Evolutionary conservation across 208 protist genomes (phyloP), one percentile per base, ranked within the genome.

Genomic region (Borovskyia barvae): DNA sequence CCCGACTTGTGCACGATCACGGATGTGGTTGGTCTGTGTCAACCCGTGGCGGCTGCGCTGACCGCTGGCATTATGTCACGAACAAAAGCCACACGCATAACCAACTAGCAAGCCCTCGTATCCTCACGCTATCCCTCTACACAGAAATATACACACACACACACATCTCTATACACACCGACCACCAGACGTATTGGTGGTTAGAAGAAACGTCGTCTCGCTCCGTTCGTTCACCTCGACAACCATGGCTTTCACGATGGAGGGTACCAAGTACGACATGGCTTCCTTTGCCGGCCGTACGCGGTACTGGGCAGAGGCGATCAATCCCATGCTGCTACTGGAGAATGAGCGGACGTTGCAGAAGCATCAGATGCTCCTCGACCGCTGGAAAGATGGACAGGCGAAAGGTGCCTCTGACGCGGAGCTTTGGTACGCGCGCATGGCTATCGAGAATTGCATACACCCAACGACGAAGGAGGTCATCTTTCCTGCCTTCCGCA

Each of bases 401-500:
- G 62, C 48, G 8, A 33, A 39, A 7, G 51, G 47, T 39, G 77
- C 62, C 8, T 62, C 37, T 36, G 72, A 90, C 50, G 80, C 72
- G 17, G 70, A 94, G 49, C 73, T 98, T 5, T 97, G 90, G 87
- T 73, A 79, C 30, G 91, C 92, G 1, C 94, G 91, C 42, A 85
- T 68, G 42, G 75, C 83, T 15, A 52, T 93, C 6, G 89, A 96
- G 78, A 81, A 79, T 33, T 94, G 82, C 55, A 60, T 98, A 5
- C 95, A 98, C 72, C 93, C 93, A 5, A 94, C 95, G 43, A 93
- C 85, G 7, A 79, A 82, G 25, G 91, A 97, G 5, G 80, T 89
- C 17, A 87, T 98, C 26, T 75, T 79, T 14, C 72, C 85, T n/a
- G 66, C 78, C 32, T 97, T 97, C 55, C 86, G 95, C 56, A 92